Evolutionary conservation across 2,329 filamentous ascomycete genomes (phyloP), one percentile per base, ranked within the genome.

Genomic region (Trichophyton equinum): DNA sequence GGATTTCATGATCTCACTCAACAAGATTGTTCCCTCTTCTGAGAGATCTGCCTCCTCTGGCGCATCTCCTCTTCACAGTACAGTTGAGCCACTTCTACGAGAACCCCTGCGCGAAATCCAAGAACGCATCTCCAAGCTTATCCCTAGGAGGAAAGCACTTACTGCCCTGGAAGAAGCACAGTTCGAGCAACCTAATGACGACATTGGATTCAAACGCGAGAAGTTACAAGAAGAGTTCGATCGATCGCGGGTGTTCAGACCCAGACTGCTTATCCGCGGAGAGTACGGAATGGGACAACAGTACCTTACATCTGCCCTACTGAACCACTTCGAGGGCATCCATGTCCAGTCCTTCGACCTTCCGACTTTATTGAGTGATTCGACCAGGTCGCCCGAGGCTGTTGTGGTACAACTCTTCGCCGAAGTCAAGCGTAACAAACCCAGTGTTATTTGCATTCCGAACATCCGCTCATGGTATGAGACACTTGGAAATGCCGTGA

Each of bases 261-360:
- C 94, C 7, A 82, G 94, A 51, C 79, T 97, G 59, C 81, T 99
- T 33, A 86, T 99, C 61, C 82, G 85, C 47, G 94, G 94, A n/a
- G 72, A 80, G 8, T 79, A 84, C 51, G 94, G 94, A 8, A 97
- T 97, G 92, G 94, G 95, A 0, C 95, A 99, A 71, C 83, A 86
- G 57, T 96, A 99, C 68, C 78, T 99, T 44, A 85, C 89, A 33
- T 85, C 86, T 56, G 94, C 92, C 4, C 77, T 97, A 58, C 77
- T 97, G 65, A 90, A 95, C 72, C 86, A 95, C 70, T 87, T 99
- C 60, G 94, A 99, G 74, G 90, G 91, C 27, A 81, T 97, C 1
- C 91, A 97, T 74, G 89, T 99, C 2, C 91, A 97, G 71, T 91
- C 88, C 60, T 95, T 99, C 72, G 95, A 96, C 72, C 81, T 99